Percentiles rank a stretch among this genome's conserved stretches.
Evolutionary conservation across 495 filamentous ascomycete genomes (phyloP).

Genomic region (Glonium stellatum): DNA sequence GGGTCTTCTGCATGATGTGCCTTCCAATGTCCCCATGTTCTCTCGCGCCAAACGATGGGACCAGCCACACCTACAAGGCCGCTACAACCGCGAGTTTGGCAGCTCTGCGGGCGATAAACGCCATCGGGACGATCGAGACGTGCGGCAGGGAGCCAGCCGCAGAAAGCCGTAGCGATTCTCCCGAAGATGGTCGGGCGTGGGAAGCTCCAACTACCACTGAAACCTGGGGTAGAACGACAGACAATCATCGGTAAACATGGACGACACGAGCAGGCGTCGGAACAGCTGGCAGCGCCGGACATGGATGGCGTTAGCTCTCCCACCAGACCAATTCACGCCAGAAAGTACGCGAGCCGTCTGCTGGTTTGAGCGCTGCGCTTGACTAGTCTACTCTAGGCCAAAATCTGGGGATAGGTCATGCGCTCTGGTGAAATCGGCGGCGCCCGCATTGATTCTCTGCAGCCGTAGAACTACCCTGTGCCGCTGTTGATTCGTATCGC

Average conservation of each 20-base stretch:
- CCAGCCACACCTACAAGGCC: slow-evolving; percentile 13
- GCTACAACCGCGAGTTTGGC: background rate
- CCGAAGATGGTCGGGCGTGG: background rate
- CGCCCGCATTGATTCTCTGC: background rate
- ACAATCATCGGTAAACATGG: slow-evolving; percentile 10
- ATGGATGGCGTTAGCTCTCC: background rate
- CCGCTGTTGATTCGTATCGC: background rate
- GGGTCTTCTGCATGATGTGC: slow-evolving; percentile 11
- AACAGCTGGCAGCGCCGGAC: slow-evolving; percentile 18
- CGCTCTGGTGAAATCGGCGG: slow-evolving; percentile 9
- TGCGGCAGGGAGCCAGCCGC: background rate
- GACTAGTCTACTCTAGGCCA: background rate
- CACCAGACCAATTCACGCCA: background rate
- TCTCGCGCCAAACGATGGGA: slow-evolving; percentile 14
- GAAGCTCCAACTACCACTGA: background rate
- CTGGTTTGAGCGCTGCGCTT: background rate
- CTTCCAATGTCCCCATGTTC: slow-evolving; percentile 2
- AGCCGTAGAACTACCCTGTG: background rate
- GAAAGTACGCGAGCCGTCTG: background rate
- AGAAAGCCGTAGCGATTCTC: background rate
- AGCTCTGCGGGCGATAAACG: background rate
- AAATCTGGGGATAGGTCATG: slow-evolving; percentile 11
- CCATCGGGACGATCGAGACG: background rate
- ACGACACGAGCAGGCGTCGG: slow-evolving; percentile 23
- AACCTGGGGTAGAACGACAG: background rate